A percentile compares a stretch with the other conserved stretches of the same genome.
Evolutionary conservation across 1,284 basidiomycete genomes (phyloP).

Genomic region (Austroboletus novae-zelandiae): DNA sequence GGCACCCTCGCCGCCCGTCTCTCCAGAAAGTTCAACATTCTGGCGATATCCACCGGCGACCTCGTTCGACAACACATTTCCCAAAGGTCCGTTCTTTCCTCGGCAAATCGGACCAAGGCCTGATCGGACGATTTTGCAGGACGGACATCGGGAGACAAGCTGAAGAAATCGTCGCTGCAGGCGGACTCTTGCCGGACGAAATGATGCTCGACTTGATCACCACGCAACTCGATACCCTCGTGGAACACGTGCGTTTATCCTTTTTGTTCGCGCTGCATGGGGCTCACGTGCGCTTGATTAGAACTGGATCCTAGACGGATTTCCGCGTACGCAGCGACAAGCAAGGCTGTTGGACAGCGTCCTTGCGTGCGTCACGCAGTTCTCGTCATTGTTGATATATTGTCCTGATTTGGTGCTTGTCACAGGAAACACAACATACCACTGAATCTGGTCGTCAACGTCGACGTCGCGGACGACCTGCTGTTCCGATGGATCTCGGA

Average conservation of each 20-base stretch:
- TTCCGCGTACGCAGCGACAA: conserved; percentile 90
- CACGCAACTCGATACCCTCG: conserved; percentile 62
- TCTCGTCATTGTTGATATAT: neutral
- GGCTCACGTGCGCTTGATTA: conserved; percentile 28
- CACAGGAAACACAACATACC: conserved; percentile 55
- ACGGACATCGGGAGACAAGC: conserved; percentile 72
- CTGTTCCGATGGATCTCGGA: conserved; percentile 87
- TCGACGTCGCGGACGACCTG: conserved; percentile 87
- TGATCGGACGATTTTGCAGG: conserved; percentile 30
- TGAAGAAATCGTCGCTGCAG: conserved; percentile 72
- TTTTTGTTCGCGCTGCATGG: neutral
- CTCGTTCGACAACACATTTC: conserved; percentile 76
- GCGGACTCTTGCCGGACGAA: conserved; percentile 74
- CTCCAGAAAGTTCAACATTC: conserved; percentile 68
- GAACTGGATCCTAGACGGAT: conserved; percentile 95
- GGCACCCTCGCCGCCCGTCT: conserved; percentile 74
- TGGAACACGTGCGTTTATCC: conserved; percentile 49
- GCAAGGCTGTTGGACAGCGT: conserved; percentile 78
- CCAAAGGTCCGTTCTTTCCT: conserved; percentile 41
- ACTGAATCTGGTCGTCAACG: conserved; percentile 83
- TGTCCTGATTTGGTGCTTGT: too few species aligned
- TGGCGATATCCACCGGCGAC: conserved; percentile 80
- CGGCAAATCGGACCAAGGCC: neutral
- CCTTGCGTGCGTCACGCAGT: conserved; percentile 48
- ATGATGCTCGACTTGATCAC: conserved; percentile 73